Conservation (phyloP, 306 rosid species). For the Lathyrus sativus region DNA sequence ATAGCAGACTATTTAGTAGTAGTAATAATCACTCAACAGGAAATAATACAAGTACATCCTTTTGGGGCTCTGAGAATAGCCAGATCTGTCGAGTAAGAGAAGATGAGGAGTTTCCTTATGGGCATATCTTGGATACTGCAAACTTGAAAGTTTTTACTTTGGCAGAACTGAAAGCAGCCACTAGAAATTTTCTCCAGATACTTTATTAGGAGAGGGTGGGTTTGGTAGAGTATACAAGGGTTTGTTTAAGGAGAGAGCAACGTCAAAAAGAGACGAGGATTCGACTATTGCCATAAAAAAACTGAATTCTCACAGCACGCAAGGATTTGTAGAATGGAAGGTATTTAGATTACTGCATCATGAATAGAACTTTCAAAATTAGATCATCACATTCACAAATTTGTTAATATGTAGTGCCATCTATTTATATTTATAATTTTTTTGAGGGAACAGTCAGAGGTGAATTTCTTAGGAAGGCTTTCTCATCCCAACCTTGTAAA, state of each 20-base stretch:
- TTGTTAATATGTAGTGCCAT: background rate
- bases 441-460: conserved; percentile 68
- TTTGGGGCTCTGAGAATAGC: conserved; percentile 62
- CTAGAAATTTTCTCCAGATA: conserved; percentile 67
- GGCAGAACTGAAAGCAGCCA: conserved; percentile 68
- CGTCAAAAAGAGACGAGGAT: conserved; percentile 43
- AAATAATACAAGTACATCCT: conserved; percentile 52
- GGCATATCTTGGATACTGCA: conserved; percentile 67
- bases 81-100: conserved; percentile 55
- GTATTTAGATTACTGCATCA: conserved; percentile 39
- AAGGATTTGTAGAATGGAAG: conserved; percentile 90
- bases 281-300: conserved; percentile 73
- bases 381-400: conserved; percentile 4
- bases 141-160: conserved; percentile 62
- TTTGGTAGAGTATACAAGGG: conserved; percentile 92
- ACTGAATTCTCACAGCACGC: conserved; percentile 64
- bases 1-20: conserved; percentile 44
- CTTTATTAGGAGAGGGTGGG: conserved; percentile 82
- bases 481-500: conserved; percentile 91
- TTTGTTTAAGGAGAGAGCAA: conserved; percentile 56
- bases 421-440: conserved; percentile 14
- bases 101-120: conserved; percentile 61
- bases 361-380: background rate
- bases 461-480: conserved; percentile 85
- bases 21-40: conserved; percentile 52